Base-by-base conservation (phyloP, 306 rosid species). In the Cicer bijugum region DNA sequence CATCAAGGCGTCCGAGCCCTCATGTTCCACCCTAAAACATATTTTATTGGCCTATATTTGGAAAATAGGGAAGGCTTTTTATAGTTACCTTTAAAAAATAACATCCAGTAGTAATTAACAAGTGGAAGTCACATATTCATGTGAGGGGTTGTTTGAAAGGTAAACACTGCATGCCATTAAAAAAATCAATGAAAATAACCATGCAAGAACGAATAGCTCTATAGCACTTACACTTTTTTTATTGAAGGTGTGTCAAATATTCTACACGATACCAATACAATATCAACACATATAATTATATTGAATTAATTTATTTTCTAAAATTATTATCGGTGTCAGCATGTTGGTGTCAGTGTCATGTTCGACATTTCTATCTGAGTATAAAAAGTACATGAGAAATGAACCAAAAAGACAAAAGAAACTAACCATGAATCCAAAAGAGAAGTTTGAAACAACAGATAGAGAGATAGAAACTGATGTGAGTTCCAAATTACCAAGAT, bases 401-500 rank as follows among this genome's bases (percentile, higher is more conserved):
- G 12, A 68, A 50, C 6, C 2, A 28, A 42, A 16, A 42, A 56
- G 56, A n/a, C 28, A 8, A 53, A 61, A 64, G 75, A 67, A 79
- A 61, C 89, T 79, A 72, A 91, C 97, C 98, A 93, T 83, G 87
- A 93, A 91, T 59, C 97, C 97, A 55, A 93, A 93, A 14, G 97
- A 85, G 84, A 90, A 87, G 77, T 90, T 93, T 46, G 95, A 78
- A 71, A 93, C 23, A 60, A 93, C 93, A 15, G 96, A 90, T 7
- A 93, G 84, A 55, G 97, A 87, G 42, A 90, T 85, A 11, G 98
- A 89, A 59, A 89, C 86, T 17, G 98, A 83, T 45, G 97, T 87
- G 77, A 92, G 94, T 81, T 92, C 89, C 47, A 90, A 43, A 72
- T 92, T 64, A 5, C 98, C 98, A 76, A 90, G 14, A 58, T 89